A percentile compares a stretch with the other conserved stretches of the same genome.
Evolutionary conservation across 345 rosid species (phyloP).

Genomic region (Eucalyptus regnans): DNA sequence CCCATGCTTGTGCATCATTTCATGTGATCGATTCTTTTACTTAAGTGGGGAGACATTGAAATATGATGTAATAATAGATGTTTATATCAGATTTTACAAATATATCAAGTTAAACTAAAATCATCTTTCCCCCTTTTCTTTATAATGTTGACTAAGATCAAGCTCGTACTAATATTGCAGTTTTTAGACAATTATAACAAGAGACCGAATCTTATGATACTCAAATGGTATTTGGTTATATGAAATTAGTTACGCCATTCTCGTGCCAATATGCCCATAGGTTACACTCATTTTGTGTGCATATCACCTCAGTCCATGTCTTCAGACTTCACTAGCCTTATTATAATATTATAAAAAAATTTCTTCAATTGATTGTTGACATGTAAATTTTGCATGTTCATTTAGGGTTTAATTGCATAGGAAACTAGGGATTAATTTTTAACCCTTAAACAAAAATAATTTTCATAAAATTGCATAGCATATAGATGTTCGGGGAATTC

Average conservation of each 20-base stretch:
- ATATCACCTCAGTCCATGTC: too few species aligned
- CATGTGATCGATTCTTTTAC: background rate
- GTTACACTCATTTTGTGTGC: background rate
- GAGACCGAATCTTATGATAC: background rate
- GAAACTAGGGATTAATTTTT: accelerated
- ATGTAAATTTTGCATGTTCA: too few species aligned
- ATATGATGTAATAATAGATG: background rate
- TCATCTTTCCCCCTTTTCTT: too few species aligned
- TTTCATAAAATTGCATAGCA: too few species aligned
- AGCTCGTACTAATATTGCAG: background rate
- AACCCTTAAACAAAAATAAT: too few species aligned
- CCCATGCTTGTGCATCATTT: background rate
- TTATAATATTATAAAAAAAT: too few species aligned
- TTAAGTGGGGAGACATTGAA: background rate
- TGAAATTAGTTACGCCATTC: too few species aligned
- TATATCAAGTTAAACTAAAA: background rate
- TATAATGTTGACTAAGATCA: background rate
- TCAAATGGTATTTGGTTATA: too few species aligned
- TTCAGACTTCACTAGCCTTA: too few species aligned
- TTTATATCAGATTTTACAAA: background rate
- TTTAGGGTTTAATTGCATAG: too few species aligned
- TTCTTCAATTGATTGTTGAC: too few species aligned
- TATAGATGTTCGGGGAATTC: too few species aligned
- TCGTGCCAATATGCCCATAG: background rate
- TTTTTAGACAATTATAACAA: background rate